Conservation (phyloP, 306 rosid genomes). For the Prinsepia uniflora region DNA sequence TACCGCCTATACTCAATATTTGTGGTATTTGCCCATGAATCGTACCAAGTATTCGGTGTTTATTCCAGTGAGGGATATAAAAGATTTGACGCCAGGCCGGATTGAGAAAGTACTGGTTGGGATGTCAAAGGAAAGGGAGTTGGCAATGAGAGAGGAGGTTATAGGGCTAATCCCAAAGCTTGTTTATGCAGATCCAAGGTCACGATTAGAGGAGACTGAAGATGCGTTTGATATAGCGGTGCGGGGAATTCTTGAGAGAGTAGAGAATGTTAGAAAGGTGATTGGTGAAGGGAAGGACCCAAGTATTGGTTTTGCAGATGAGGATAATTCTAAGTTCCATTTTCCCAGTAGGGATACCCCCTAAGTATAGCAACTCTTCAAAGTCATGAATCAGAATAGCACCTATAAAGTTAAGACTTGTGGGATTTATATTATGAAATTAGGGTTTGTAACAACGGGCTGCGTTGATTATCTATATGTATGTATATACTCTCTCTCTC, state of each 20-base stretch:
- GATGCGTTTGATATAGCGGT: constrained; percentile 88
- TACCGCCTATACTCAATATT: constrained; percentile 73
- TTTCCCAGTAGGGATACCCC: constrained; percentile 29
- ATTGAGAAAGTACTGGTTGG: constrained; percentile 48
- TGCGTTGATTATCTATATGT: too few relatives aligned
- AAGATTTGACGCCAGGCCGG: constrained; percentile 36
- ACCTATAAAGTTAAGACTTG: too few relatives aligned
- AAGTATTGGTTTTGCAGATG: constrained; percentile 76
- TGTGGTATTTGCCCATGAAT: constrained; percentile 65
- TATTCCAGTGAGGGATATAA: constrained; percentile 63
- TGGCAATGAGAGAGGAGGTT: constrained; percentile 74
- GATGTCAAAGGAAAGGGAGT: constrained; percentile 44
- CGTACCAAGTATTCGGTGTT: constrained; percentile 59
- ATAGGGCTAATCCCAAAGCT: constrained; percentile 55
- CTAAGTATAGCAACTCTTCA: too few relatives aligned
- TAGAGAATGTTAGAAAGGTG: constrained; percentile 51
- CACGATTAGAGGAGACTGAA: constrained; percentile 35
- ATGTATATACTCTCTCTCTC: too few relatives aligned
- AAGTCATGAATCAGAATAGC: too few relatives aligned
- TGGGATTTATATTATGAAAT: too few relatives aligned
- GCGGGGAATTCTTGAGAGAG: constrained; percentile 60
- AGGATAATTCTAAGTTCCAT: constrained; percentile 66
- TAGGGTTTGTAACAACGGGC: too few relatives aligned
- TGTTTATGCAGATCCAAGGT: constrained; percentile 64
- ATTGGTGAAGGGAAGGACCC: constrained; percentile 68